Evolutionary conservation across 352 stramenopile species (phyloP).

Genomic region (Thraustochytrium sp.): DNA sequence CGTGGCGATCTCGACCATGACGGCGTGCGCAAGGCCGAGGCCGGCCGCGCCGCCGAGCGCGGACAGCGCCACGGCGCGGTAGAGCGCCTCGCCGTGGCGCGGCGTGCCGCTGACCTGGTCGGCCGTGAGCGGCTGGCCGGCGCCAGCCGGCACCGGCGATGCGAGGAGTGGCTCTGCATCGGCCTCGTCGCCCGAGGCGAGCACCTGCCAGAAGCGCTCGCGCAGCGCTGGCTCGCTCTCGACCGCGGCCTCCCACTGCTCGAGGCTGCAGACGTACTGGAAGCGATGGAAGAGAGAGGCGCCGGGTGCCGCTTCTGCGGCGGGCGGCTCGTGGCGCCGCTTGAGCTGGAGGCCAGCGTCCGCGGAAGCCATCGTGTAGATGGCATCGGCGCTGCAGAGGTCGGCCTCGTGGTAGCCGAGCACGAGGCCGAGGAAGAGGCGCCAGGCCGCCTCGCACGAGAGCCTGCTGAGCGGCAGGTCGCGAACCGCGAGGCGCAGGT

Average conservation of each 20-base stretch:
- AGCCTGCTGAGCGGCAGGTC: background rate
- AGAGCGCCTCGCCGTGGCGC: background rate
- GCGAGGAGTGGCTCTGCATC: background rate
- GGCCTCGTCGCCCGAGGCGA: background rate
- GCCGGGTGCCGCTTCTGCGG: background rate
- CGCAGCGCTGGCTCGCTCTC: background rate
- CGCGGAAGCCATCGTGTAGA: background rate
- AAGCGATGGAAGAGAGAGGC: background rate
- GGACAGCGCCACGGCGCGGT: background rate
- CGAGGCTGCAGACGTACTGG: background rate
- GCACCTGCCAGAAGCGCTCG: background rate
- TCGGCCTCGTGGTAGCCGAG: background rate
- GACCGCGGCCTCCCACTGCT: background rate
- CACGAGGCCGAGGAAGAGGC: background rate
- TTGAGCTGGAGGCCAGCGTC: background rate
- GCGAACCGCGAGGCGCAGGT: background rate
- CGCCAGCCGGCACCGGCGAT: background rate
- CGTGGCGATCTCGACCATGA: background rate
- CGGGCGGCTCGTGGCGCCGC: background rate
- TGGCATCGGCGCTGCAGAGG: background rate
- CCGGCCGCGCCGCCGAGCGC: background rate
- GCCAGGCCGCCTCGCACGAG: slow-evolving; percentile 4
- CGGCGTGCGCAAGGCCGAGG: background rate
- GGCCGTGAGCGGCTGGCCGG: background rate
- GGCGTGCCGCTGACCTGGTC: background rate